Conservation (phyloP, 2,329 filamentous ascomycete genomes). For the Colletotrichum nymphaeae region DNA sequence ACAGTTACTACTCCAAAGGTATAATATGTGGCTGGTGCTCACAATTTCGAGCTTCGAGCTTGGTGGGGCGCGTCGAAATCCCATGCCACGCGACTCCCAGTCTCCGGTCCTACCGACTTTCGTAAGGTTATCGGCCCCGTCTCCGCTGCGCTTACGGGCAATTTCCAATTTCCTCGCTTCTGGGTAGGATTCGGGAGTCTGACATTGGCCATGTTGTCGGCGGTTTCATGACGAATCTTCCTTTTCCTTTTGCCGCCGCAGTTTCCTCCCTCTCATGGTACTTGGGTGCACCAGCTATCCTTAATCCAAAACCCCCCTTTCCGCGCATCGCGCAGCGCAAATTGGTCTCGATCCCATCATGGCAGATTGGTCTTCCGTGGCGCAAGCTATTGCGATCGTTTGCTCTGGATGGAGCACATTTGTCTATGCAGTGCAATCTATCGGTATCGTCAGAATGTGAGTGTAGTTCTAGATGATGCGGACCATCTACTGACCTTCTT, state of each 20-base stretch:
- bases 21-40: constrained; percentile 1
- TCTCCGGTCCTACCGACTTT: constrained; percentile 9
- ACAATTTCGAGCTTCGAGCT: background rate
- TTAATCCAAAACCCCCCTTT: background rate
- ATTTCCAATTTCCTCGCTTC: background rate
- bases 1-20: background rate
- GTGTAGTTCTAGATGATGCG: constrained; percentile 32
- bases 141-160: background rate
- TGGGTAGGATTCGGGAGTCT: no score
- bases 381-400: constrained; percentile 55
- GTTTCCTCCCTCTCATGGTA: constrained; percentile 1
- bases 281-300: constrained; percentile 40
- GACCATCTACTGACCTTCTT: background rate
- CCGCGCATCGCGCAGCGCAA: background rate
- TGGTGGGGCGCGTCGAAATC: constrained; percentile 24
- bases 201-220: background rate
- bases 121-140: background rate
- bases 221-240: background rate
- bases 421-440: constrained; percentile 64
- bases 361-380: constrained; percentile 37
- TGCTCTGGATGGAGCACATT: constrained; percentile 65
- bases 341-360: background rate
- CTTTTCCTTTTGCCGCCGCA: background rate
- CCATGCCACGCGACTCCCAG: constrained; percentile 11
- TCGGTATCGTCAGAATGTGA: constrained; percentile 69